These are phyloP conservation scores for Albugo laibachii DNA, from an alignment of 352 stramenopile genomes.

Conservation along the genomic window DNA sequence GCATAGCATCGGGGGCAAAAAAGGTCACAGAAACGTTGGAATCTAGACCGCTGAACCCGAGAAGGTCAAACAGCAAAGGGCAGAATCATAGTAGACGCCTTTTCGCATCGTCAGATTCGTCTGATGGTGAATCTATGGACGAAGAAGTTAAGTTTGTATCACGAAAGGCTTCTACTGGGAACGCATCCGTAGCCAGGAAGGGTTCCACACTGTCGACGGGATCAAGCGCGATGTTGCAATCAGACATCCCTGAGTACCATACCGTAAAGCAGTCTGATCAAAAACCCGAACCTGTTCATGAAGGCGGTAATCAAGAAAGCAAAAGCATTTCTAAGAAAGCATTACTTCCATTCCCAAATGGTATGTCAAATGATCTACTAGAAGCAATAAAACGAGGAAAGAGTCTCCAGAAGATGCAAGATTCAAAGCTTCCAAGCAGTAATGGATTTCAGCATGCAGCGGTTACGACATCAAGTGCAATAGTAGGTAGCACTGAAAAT, in stretches of 20 bases:
- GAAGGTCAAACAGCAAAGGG: too few relatives aligned
- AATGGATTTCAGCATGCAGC: not conserved
- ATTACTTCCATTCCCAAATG: constrained; percentile 18
- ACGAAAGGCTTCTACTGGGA: too few relatives aligned
- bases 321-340: constrained; percentile 1
- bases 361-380: constrained; percentile 22
- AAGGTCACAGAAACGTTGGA: not conserved
- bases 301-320: not conserved
- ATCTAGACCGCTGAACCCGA: not conserved
- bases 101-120: not conserved
- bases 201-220: not conserved
- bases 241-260: not conserved
- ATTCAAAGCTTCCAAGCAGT: not conserved
- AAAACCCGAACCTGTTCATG: too few relatives aligned
- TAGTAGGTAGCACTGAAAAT: not conserved
- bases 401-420: constrained; percentile 24
- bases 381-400: constrained; percentile 52
- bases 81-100: too few relatives aligned
- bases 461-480: not conserved
- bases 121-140: not conserved
- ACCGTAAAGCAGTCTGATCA: not conserved
- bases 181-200: too few relatives aligned
- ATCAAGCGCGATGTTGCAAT: not conserved
- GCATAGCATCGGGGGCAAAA: too few relatives aligned
- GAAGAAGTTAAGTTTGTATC: not conserved